phyloP scores from a whole-genome alignment of 345 rosid species.

The Carallia pectinifolia region DNA sequence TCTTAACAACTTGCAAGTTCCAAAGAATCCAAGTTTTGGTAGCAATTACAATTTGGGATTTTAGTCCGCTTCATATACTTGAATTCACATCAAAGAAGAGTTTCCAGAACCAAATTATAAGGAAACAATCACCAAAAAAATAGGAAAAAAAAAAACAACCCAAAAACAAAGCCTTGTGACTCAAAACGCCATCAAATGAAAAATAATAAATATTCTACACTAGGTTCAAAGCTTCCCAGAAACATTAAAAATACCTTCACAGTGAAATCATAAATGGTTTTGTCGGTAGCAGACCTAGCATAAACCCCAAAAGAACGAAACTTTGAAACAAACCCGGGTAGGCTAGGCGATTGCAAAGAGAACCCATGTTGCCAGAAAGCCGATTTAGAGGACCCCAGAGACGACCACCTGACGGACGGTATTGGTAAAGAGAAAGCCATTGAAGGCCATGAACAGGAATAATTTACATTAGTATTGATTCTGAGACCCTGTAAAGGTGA shows the following conservation, averaged over 20 bases:
- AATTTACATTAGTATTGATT: slow-evolving; percentile 17
- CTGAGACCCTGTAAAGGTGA: slow-evolving; percentile 27
- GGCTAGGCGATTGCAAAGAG: slow-evolving; percentile 28
- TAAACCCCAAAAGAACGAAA: slow-evolving; percentile 40
- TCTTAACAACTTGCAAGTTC: too few species aligned
- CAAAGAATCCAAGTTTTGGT: too few species aligned
- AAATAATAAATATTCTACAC: too few species aligned
- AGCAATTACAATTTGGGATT: too few species aligned
- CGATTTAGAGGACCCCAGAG: slow-evolving; percentile 47
- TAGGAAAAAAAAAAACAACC: background rate
- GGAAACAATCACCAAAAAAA: too few species aligned
- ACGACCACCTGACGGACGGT: slow-evolving; percentile 44
- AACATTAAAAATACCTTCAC: slow-evolving; percentile 54
- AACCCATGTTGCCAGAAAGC: slow-evolving; percentile 50
- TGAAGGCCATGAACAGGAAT: slow-evolving; percentile 27
- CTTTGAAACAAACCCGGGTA: slow-evolving; percentile 38
- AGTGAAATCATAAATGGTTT: slow-evolving; percentile 64
- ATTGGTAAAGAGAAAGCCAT: slow-evolving; percentile 22
- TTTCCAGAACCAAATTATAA: too few species aligned
- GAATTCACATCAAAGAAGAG: too few species aligned
- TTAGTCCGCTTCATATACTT: too few species aligned
- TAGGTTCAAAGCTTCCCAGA: background rate
- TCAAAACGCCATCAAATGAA: too few species aligned
- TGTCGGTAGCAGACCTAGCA: slow-evolving; percentile 75
- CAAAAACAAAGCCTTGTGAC: background rate